Base-by-base conservation (phyloP, 2,329 filamentous ascomycete genomes). In the Fusarium protoensiforme region DNA sequence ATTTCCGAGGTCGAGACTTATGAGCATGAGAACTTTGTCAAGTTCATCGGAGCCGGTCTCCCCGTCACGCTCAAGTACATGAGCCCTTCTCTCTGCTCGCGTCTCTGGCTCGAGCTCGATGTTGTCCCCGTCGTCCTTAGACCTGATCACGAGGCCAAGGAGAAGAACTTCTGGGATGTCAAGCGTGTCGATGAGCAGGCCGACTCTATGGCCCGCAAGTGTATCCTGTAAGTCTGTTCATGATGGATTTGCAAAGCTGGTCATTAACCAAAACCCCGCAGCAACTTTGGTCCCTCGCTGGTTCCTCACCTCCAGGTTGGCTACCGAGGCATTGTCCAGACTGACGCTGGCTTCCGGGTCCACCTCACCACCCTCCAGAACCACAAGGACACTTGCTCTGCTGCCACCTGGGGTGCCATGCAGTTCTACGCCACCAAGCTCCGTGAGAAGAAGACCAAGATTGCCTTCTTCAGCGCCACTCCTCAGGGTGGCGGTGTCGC, bases 401-500 rank as follows among this genome's bases (percentile, higher is more conserved):
- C 83, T 2, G 83, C 84, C 5, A 94, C 93, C 0, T 95, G 92
- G 92, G 84, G 88, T 41, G 86, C 91, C 1, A 89, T 91, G 43
- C 84, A 91, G 77, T 85, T 90, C 59, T 94, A 89, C 74, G 91
- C 90, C 56, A 82, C 88, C 38, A 87, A 90, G 31, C 85, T 95
- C 56, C 92, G 91, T 73, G 79, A 86, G 65, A 87, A 89, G 58
- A 91, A 92, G 65, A 87, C 89, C 68, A 92, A 91, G 78, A 87
- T 95, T 75, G 93, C 92, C 2, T 95, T 94, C 82, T 95, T 95
- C 85, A 94, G 92, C 79, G 90, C 90, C 62, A 95, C 93, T 1
- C 93, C 93, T 2, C 93, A 95, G 78, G 93, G 93, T n/a, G 93
- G 93, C 58, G 93, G 93, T 46, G 93, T 96, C 10, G 93, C 93